Evolutionary conservation across 2,329 filamentous ascomycete species (phyloP).

Genomic region (Daldinia sp.): DNA sequence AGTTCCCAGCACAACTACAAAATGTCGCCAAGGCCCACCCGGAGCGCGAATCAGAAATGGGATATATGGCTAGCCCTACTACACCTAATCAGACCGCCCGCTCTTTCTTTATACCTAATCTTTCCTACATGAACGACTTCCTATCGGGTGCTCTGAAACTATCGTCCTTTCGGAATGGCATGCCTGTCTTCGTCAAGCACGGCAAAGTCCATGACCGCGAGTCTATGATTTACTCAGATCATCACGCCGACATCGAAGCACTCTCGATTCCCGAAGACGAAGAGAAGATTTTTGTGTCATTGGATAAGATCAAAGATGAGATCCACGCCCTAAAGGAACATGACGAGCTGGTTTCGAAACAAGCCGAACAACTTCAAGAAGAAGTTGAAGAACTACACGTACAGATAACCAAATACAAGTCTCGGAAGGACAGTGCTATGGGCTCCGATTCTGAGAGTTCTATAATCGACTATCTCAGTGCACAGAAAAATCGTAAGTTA

Average conservation of each 20-base stretch:
- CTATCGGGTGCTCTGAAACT: conserved; percentile 63
- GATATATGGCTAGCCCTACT: conserved; percentile 38
- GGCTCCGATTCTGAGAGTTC: conserved; percentile 55
- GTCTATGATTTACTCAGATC: conserved; percentile 47
- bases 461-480: conserved; percentile 54
- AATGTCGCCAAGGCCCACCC: conserved; percentile 33
- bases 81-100: conserved; percentile 54
- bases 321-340: conserved; percentile 64
- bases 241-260: conserved; percentile 60
- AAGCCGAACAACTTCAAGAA: conserved; percentile 61
- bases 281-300: conserved; percentile 66
- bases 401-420: conserved; percentile 56
- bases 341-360: conserved; percentile 63
- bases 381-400: conserved; percentile 60
- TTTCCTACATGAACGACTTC: conserved; percentile 65
- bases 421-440: conserved; percentile 55
- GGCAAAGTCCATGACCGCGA: conserved; percentile 58
- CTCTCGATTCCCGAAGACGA: conserved; percentile 62
- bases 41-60: conserved; percentile 31
- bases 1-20: conserved; percentile 25
- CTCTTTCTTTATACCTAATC: conserved; percentile 63
- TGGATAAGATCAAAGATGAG: conserved; percentile 69
- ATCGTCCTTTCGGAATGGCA: conserved; percentile 60
- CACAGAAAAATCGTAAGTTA: conserved; percentile 65
- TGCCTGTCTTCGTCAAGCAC: conserved; percentile 64